A percentile compares a stretch with the other conserved stretches of the same genome.
Evolutionary conservation across 805 yeast species (phyloP).

Genomic region (Sungouiella blattae): DNA sequence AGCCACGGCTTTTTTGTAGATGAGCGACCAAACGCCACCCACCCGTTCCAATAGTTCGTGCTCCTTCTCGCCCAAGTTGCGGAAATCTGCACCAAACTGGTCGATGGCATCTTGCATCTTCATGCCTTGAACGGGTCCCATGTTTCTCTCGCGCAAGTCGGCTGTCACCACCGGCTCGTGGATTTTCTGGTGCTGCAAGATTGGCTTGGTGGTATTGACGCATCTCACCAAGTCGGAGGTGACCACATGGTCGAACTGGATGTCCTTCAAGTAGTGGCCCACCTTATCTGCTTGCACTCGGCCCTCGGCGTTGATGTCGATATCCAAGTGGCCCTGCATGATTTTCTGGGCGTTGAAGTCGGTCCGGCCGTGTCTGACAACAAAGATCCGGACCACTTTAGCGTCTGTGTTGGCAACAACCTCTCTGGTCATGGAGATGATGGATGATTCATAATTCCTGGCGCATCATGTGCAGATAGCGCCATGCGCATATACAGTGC

Average conservation of each 20-base stretch:
- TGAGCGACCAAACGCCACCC: constrained; percentile 39
- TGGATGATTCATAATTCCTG: too few relatives aligned
- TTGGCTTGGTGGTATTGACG: constrained; percentile 49
- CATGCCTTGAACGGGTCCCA: constrained; percentile 81
- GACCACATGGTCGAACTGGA: constrained; percentile 44
- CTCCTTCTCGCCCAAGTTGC: constrained; percentile 63
- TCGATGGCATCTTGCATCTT: constrained; percentile 61
- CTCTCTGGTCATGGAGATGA: constrained; percentile 21
- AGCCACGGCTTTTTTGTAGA: constrained; percentile 35
- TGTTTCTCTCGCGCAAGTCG: constrained; percentile 63
- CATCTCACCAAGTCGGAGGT: constrained; percentile 60
- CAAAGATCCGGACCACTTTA: constrained; percentile 45
- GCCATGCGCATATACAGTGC: too few relatives aligned
- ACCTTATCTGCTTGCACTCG: constrained; percentile 53
- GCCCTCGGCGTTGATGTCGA: constrained; percentile 62
- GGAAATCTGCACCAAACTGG: constrained; percentile 52
- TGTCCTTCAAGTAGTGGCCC: constrained; percentile 42
- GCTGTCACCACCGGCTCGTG: constrained; percentile 28
- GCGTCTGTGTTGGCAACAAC: constrained; percentile 30
- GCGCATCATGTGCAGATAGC: too few relatives aligned
- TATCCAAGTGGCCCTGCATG: constrained; percentile 76
- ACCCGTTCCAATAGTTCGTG: constrained; percentile 48
- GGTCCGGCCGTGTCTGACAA: constrained; percentile 85
- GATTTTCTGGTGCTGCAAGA: constrained; percentile 29
- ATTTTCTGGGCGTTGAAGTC: constrained; percentile 65